Conservation (phyloP, 495 filamentous ascomycete species). For the Lepidopterella palustris region DNA sequence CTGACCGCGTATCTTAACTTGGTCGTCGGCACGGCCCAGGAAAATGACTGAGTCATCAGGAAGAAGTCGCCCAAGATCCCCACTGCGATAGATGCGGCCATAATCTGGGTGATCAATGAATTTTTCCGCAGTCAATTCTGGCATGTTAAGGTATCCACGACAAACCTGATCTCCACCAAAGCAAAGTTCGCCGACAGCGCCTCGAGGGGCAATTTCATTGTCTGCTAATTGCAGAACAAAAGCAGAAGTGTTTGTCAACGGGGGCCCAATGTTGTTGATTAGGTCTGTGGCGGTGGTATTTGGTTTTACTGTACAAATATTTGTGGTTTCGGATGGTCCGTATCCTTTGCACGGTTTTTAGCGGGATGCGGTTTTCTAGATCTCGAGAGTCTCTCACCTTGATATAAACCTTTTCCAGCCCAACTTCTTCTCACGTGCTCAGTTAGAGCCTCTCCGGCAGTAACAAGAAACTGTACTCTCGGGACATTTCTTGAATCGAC, state of each 20-base stretch:
- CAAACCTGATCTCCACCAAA: slow-evolving; percentile 76
- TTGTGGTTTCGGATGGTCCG: slow-evolving; percentile 65
- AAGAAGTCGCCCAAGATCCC: slow-evolving; percentile 65
- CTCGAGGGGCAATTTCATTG: slow-evolving; percentile 47
- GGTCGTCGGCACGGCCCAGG: slow-evolving; percentile 67
- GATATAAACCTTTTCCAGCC: slow-evolving; percentile 58
- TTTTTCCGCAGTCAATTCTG: slow-evolving; percentile 48
- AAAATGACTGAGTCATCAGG: slow-evolving; percentile 64
- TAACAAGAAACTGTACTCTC: slow-evolving; percentile 58
- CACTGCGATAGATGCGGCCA: slow-evolving; percentile 64
- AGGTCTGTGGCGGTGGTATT: slow-evolving; percentile 39
- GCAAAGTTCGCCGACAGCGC: slow-evolving; percentile 71
- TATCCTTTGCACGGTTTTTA: slow-evolving; percentile 44
- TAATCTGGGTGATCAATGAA: slow-evolving; percentile 59
- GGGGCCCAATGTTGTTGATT: slow-evolving; percentile 56
- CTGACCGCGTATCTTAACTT: slow-evolving; percentile 77
- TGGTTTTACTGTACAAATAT: slow-evolving; percentile 62
- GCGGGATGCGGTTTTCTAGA: background rate
- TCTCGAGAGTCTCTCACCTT: slow-evolving; percentile 45
- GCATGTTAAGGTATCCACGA: slow-evolving; percentile 60
- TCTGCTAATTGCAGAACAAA: slow-evolving; percentile 49
- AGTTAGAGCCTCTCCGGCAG: slow-evolving; percentile 65
- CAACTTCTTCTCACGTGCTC: slow-evolving; percentile 58
- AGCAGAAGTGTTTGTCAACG: slow-evolving; percentile 63
- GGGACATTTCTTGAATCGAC: slow-evolving; percentile 58